Evolutionary conservation across 1,284 basidiomycete genomes (phyloP), one percentile per base, ranked within the genome.

Genomic region (Naganishia sp.): DNA sequence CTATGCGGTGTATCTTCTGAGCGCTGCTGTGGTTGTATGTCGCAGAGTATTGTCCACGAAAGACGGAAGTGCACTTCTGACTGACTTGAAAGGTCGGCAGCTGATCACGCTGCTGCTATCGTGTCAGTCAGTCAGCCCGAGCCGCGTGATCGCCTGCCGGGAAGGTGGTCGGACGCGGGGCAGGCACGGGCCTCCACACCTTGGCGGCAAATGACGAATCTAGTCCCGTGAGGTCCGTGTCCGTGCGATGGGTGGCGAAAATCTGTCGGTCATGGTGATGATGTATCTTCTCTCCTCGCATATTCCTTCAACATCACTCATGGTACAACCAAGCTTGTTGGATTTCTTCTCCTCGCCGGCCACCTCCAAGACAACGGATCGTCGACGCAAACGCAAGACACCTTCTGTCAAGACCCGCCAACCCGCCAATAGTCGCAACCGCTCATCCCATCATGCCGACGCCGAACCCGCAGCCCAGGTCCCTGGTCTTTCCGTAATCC

Each of bases 271-370:
- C 3, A 28, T 2, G 28, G 28, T 28, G 28, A 28, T 28, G 28
- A 28, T 28, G 3, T 10, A 31, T 7, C 13, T 41, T 15, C 1
- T 15, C n/a, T 17, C 7, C 17, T 25, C 23, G 2, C 7, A 13
- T 23, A 4, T n/a, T 56, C 41, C 9, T 13, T 28, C 45, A 13
- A 47, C 1, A 47, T 4, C 23, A 25, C n/a, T 21, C 6, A 58
- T 58, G 56, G 23, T 28, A 21, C 58, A 61, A 15, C 41, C 58
- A 13, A 51, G n/a, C n/a, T 39, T 61, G 21, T 35, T 51, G 13
- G 41, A 51, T 6, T 61, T 39, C 41, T 61, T 61, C 35, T 35
- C 58, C 15, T 39, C 25, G 32, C 58, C 58, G 11, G 10, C 47
- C 6, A 15, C 47, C 15, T 2, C 35, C 7, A 9, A 39, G 7